These are phyloP conservation scores for Piloderma croceum DNA, from an alignment of 768 basidiomycete species.

Conservation along the genomic window DNA sequence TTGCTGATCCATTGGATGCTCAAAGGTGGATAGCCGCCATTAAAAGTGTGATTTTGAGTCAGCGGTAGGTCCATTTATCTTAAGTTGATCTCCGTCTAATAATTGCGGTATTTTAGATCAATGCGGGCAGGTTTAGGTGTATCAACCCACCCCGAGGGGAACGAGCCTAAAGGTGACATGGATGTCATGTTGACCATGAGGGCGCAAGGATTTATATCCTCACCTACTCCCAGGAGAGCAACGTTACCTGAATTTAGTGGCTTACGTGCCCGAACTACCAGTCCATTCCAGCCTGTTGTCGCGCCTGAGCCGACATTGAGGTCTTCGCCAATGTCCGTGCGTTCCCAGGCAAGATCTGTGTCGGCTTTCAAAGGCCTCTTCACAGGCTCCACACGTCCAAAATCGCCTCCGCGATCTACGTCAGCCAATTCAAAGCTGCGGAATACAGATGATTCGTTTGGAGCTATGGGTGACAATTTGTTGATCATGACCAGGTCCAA, in stretches of 20 bases:
- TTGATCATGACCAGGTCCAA: slow-evolving; percentile 45
- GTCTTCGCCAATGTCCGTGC: slow-evolving; percentile 18
- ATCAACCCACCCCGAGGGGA: slow-evolving; percentile 34
- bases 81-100: not conserved
- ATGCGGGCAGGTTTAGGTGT: slow-evolving; percentile 61
- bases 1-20: slow-evolving; percentile 52
- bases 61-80: slow-evolving; percentile 42
- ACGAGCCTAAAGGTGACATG: slow-evolving; percentile 73
- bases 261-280: slow-evolving; percentile 8
- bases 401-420: slow-evolving; percentile 42
- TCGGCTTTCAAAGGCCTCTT: slow-evolving; percentile 60
- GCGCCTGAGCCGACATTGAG: slow-evolving; percentile 25
- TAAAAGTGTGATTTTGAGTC: slow-evolving; percentile 65
- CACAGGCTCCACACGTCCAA: slow-evolving; percentile 41
- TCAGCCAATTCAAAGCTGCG: slow-evolving; percentile 37
- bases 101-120: slow-evolving; percentile 37
- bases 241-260: slow-evolving; percentile 4
- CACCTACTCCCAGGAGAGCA: slow-evolving; percentile 19
- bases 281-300: slow-evolving; percentile 19
- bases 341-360: slow-evolving; percentile 27
- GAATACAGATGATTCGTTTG: slow-evolving; percentile 48
- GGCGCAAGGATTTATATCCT: slow-evolving; percentile 52
- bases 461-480: slow-evolving; percentile 48
- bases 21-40: slow-evolving; percentile 75
- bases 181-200: slow-evolving; percentile 82